Conservation (phyloP, 805 yeast genomes). For the Pichia exigua region DNA sequence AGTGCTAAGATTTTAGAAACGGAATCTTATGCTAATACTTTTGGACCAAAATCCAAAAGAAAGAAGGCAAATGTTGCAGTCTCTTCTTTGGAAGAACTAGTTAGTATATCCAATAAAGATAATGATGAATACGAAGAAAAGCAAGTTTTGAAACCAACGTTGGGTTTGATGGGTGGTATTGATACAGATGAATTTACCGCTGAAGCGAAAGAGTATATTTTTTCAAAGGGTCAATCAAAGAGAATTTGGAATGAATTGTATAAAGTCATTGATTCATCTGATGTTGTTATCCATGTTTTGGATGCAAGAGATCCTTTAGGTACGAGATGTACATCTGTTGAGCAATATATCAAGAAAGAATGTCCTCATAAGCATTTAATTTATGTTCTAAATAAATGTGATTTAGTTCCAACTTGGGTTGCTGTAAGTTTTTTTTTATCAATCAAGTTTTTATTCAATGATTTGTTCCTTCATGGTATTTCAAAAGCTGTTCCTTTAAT, state of each 20-base stretch:
- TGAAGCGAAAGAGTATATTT: slow-evolving; percentile 92
- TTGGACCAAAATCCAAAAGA: slow-evolving; percentile 93
- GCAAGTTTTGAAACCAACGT: slow-evolving; percentile 61
- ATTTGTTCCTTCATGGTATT: neutral
- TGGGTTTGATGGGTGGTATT: slow-evolving; percentile 73
- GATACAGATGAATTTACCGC: slow-evolving; percentile 75
- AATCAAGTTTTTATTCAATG: neutral
- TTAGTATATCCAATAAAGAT: slow-evolving; percentile 47
- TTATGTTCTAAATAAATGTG: slow-evolving; percentile 93
- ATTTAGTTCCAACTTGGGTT: slow-evolving; percentile 97
- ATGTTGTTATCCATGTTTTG: slow-evolving; percentile 90
- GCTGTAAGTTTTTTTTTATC: slow-evolving; percentile 83
- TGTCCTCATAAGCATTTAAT: slow-evolving; percentile 95
- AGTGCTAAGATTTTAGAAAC: slow-evolving; percentile 78
- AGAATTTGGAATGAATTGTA: slow-evolving; percentile 98
- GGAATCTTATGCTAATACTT: slow-evolving; percentile 71
- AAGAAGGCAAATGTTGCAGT: slow-evolving; percentile 76
- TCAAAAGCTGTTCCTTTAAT: neutral
- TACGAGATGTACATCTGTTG: slow-evolving; percentile 88
- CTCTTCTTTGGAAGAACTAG: slow-evolving; percentile 77
- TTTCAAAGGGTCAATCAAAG: slow-evolving; percentile 94
- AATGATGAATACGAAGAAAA: slow-evolving; percentile 62
- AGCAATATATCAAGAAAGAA: slow-evolving; percentile 85
- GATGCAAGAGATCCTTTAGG: slow-evolving; percentile 98
- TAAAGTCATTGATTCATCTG: slow-evolving; percentile 95